Conservation (phyloP, 257 asterid species). For the Salvia hispanica region DNA sequence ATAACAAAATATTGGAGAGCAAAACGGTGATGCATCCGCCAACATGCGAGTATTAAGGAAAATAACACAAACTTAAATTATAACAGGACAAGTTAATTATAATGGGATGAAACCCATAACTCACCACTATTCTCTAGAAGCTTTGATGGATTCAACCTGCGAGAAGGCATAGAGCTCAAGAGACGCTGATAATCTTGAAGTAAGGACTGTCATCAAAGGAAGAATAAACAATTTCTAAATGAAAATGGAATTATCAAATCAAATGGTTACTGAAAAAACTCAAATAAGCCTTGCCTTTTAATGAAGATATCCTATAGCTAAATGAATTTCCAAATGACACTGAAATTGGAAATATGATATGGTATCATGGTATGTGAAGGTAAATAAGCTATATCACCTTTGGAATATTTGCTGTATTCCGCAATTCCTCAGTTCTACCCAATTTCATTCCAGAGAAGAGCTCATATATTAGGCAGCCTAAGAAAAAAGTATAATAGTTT, state of each 20-base stretch:
- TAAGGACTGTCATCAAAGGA: slow-evolving; percentile 73
- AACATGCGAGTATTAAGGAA: slow-evolving; percentile 14
- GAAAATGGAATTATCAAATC: slow-evolving; percentile 35
- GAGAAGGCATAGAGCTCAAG: slow-evolving; percentile 87
- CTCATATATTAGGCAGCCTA: slow-evolving; percentile 96
- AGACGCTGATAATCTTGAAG: slow-evolving; percentile 98
- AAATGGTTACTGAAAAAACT: slow-evolving; percentile 30
- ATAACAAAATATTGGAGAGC: not conserved
- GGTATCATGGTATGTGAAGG: slow-evolving; percentile 8
- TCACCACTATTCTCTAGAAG: slow-evolving; percentile 92
- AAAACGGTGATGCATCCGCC: slow-evolving; percentile 19
- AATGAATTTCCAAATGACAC: slow-evolving; percentile 17
- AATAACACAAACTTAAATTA: slow-evolving; percentile 6
- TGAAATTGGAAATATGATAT: slow-evolving; percentile 20
- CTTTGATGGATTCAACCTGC: slow-evolving; percentile 96
- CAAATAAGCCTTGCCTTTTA: slow-evolving; percentile 24
- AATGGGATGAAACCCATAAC: slow-evolving; percentile 31
- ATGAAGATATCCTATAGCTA: slow-evolving; percentile 17
- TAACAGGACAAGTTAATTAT: not conserved
- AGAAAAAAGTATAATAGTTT: slow-evolving; percentile 22
- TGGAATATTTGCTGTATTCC: slow-evolving; percentile 78
- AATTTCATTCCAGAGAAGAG: slow-evolving; percentile 88
- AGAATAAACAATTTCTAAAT: slow-evolving; percentile 34
- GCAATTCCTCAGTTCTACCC: slow-evolving; percentile 87
- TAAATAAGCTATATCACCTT: slow-evolving; percentile 56